Evolutionary conservation across 2,329 filamentous ascomycete genomes (phyloP), one percentile per base, ranked within the genome.

Genomic region (Alternaria triticina): DNA sequence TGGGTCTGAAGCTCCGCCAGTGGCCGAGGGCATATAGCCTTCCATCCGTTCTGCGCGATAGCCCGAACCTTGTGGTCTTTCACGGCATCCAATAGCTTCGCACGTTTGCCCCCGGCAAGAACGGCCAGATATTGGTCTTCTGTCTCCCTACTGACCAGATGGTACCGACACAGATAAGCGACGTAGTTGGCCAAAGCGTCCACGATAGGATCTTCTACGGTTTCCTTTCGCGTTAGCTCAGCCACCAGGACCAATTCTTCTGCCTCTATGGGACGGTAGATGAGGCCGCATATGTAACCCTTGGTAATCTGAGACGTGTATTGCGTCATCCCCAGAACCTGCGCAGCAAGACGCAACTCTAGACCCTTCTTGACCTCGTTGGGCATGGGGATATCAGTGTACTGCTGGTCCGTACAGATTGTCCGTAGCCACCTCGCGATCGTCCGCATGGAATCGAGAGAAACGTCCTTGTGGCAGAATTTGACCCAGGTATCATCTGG

Each of bases 391-490:
- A 59, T 22, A 11, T 40, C 45, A 20, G 33, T 44, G 22, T 64
- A 52, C 8, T 51, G 30, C 4, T 54, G 8, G 13, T 56, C 25
- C 6, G 43, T 46, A 27, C 57, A 61, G 5, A 59, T 36, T 9
- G 30, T 27, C 2, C 33, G 23, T 17, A 64, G 54, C 64, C 64
- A 66, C 44, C 33, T 47, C 1, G 45, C 54, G 36, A 66, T 64
- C 10, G 25, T 28, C 9, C 23, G 15, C 20, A 64, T 45, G 5
- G 61, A 50, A 0, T 57, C 25, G 9, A 58, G 6, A 8, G 49
- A 36, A 17, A 61, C 30, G 22, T 56, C 57, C 15, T 27, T 11
- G 30, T 60, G 57, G 10, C n/a, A 43, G 36, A 64, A 56, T 7
- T 44, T 45, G 9, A 59, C 44, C 6, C 12, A 46, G 3, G 20